Base-by-base conservation (phyloP, 2,329 filamentous ascomycete genomes). In the Lecanicillium sp. region DNA sequence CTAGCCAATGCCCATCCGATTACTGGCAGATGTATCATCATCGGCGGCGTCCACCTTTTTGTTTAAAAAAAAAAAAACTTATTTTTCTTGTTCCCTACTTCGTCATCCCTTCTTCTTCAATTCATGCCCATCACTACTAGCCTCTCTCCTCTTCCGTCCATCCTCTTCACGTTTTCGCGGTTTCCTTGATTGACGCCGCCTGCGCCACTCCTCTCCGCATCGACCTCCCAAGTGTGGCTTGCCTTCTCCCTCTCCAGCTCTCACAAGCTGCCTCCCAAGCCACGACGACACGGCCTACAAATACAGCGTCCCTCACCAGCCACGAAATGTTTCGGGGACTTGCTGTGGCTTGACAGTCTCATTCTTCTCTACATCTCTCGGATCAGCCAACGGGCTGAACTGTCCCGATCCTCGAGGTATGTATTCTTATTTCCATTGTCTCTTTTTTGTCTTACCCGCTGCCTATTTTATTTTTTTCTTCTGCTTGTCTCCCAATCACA, bases 271-370 rank as follows among this genome's bases (percentile, higher is more conserved):
- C 41, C 41, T 36, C 30, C 41, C 40, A 33, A 43, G 30, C 26
- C 20, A 36, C 41, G 35, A 26, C n/a, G 30, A 33, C 30, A 7
- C 30, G 5, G 35, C 24, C 44, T 47, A 47, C 44, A 47, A 47
- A 47, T 41, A 41, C 23, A 30, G 8, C 8, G 20, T 30, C 39
- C 17, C 12, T 15, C 36, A 45, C 44, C 36, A 44, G 44, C 36
- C 44, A 47, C 44, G 20, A 27, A n/a, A 35, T 27, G 30, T 36
- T 27, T 15, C 15, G 15, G 29, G n/a, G n/a, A 33, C 24, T 21
- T 42, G 15, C 17, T 47, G 44, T 47, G 44, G 44, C 44, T 47
- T 40, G 21, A 39, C 29, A 21, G 5, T 21, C 26, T 36, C 19
- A 19, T 21, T 10, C 5, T 26, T 24, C 8, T 26, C 11, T 3